Evolutionary conservation across 805 yeast genomes (phyloP), one percentile per base, ranked within the genome.

Genomic region (Starmerella potacharoeniae): DNA sequence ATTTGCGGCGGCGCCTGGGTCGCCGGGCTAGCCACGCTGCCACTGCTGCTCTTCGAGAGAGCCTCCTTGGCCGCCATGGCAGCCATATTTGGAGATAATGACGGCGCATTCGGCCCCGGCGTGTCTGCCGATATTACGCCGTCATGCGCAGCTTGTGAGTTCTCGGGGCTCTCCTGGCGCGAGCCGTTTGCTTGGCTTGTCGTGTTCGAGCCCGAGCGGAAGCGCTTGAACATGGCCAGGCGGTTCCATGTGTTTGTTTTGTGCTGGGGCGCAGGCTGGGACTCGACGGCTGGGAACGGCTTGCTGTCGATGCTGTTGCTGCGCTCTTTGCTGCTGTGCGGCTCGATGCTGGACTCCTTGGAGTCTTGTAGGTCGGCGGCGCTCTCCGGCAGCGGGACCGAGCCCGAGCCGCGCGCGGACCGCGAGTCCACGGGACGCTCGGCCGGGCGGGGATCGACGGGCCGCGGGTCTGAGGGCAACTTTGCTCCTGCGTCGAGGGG

Each of bases 61-160:
- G 60, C 61, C 36, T 57, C 58, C 16, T 53, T 51, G 1, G 61
- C 61, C 0, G 60, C 61, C 39, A 51, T 46, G 5, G 56, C 56
- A 6, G 60, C 61, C 9, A 58, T 40, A 42, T 30, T 49, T 17
- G 48, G 22, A 34, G 43, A 14, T n/a, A 41, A 1, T n/a, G 35
- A 17, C 29, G 47, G 7, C 16, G 14, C 16, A 2, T 9, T 10
- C 11, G 35, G 35, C 35, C 11, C 35, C 11, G 11, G 35, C 10
- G 16, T 7, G 34, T 22, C 33, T 22, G 45, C 9, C 5, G 45
- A 5, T 42, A 29, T 22, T 9, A n/a, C 22, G 33, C 16, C 16
- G 16, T 42, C 45, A 5, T 29, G 51, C 22, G 11, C 13, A 40
- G 5, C 16, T 17, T 40, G 39, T 6, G 49, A 10, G 33, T 13